A percentile compares a stretch with the other conserved stretches of the same genome.
Evolutionary conservation across 192 early-diverging fungal species (phyloP).

Genomic region (Phlyctochytrium planicorne): DNA sequence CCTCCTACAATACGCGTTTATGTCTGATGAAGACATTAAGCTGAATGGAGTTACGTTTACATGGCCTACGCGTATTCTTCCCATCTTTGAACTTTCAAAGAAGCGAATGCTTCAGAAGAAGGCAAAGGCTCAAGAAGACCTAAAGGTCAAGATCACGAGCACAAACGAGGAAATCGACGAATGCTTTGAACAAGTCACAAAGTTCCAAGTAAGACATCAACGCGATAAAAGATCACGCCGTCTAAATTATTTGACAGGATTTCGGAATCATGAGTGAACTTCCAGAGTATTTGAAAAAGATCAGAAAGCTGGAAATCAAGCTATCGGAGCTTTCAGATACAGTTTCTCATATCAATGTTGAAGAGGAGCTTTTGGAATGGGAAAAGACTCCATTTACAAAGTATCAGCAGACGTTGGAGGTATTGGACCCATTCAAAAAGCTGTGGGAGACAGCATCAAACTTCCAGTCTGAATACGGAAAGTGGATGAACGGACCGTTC

Average conservation of each 20-base stretch:
- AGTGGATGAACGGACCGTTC: slow-evolving; percentile 62
- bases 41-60: slow-evolving; percentile 65
- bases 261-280: slow-evolving; percentile 61
- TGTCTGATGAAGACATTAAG: slow-evolving; percentile 64
- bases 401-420: slow-evolving; percentile 50
- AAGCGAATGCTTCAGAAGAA: slow-evolving; percentile 65
- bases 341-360: slow-evolving; percentile 47
- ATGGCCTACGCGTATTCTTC: slow-evolving; percentile 62
- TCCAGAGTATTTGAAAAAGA: slow-evolving; percentile 58
- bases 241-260: slow-evolving; percentile 30
- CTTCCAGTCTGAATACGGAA: slow-evolving; percentile 55
- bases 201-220: slow-evolving; percentile 47
- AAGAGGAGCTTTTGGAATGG: slow-evolving; percentile 63
- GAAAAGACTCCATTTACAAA: slow-evolving; percentile 55
- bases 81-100: slow-evolving; percentile 62
- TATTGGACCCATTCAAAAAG: slow-evolving; percentile 58
- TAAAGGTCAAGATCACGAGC: slow-evolving; percentile 53
- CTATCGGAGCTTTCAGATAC: slow-evolving; percentile 46
- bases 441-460: slow-evolving; percentile 56
- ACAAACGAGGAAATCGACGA: slow-evolving; percentile 58
- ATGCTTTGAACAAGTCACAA: slow-evolving; percentile 52
- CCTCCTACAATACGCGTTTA: slow-evolving; percentile 53
- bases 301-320: slow-evolving; percentile 51
- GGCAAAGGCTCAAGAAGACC: slow-evolving; percentile 61
- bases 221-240: neutral